A percentile compares a stretch with the other conserved stretches of the same genome.
These are phyloP conservation scores for Dispira simplex DNA, from an alignment of 192 early-diverging fungal species.

Conservation along the genomic window DNA sequence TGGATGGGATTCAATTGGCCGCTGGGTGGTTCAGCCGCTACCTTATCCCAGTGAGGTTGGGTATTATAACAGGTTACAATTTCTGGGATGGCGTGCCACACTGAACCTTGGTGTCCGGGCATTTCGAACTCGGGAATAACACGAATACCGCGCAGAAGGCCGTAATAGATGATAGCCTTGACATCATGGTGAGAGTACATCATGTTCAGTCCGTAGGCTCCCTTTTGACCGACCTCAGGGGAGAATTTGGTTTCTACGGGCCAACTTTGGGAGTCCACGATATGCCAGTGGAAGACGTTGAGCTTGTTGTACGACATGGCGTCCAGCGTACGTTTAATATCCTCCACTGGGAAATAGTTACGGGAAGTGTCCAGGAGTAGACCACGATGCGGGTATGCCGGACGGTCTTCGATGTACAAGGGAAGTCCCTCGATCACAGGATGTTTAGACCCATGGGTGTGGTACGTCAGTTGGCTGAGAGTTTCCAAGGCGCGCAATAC, in stretches of 20 bases:
- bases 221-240: constrained; percentile 43
- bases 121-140: constrained; percentile 87
- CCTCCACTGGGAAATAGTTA: constrained; percentile 44
- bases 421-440: constrained; percentile 33
- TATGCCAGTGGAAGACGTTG: constrained; percentile 70
- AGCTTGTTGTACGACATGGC: constrained; percentile 58
- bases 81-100: constrained; percentile 34
- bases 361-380: constrained; percentile 50
- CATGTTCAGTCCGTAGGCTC: constrained; percentile 45
- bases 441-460: constrained; percentile 18
- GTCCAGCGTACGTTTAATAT: constrained; percentile 42
- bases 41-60: constrained; percentile 42
- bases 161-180: constrained; percentile 52
- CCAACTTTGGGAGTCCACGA: constrained; percentile 56
- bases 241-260: constrained; percentile 42
- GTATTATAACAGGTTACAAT: constrained; percentile 38
- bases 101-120: constrained; percentile 55
- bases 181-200: constrained; percentile 62
- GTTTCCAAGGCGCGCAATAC: constrained; percentile 59
- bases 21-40: constrained; percentile 57
- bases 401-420: constrained; percentile 41
- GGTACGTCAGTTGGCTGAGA: constrained; percentile 44
- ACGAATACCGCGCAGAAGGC: constrained; percentile 57
- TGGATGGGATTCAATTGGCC: constrained; percentile 69
- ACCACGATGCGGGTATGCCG: constrained; percentile 48